Evolutionary conservation across 768 basidiomycete genomes (phyloP), one percentile per base, ranked within the genome.

Genomic region (Hortiboletus campestris): DNA sequence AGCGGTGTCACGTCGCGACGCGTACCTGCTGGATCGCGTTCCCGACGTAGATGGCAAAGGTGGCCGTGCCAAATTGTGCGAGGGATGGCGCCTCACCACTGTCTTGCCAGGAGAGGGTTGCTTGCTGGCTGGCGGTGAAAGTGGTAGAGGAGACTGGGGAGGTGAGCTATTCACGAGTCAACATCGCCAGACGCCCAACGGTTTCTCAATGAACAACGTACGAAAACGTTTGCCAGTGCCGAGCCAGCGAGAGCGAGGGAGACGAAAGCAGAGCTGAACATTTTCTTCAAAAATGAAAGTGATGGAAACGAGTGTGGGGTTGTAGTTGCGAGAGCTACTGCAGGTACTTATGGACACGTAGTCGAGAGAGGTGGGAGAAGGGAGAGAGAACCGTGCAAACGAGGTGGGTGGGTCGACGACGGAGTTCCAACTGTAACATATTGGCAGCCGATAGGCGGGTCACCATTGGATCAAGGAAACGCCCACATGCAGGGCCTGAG

Each of bases 11-110:
- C 4, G 34, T 43, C 22, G 14, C 6, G 10, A 14, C 3, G 29
- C 56, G 6, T 43, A 87, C 88, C 81, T 91, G 89, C 61, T 82
- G 74, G 12, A 65, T 69, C 31, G 77, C 71, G 65, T 81, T 88
- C 41, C 89, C 89, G 49, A 72, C 78, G 60, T 83, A 90, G 71
- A 92, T 78, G 35, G 77, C 80, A 39, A 89, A 72, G 42, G 68
- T 74, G 11, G 78, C 69, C 31, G 64, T 59, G 6, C 88, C 86
- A 36, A 85, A 86, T 5, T 75, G 53, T 13, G 69, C 50, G 44
- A 90, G 76, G 22, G 72, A 46, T 5, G 89, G 87, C 2, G 72
- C 2, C 0, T 25, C 48, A 49, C 76, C 76, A 53, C 79, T 74
- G 43, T 91, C 88, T 57, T 78, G 65, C 89, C 89, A 92, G 36